Evolutionary conservation across 148 eudicot species (phyloP), one percentile per base, ranked within the genome.

Genomic region (Spergularia marina): DNA sequence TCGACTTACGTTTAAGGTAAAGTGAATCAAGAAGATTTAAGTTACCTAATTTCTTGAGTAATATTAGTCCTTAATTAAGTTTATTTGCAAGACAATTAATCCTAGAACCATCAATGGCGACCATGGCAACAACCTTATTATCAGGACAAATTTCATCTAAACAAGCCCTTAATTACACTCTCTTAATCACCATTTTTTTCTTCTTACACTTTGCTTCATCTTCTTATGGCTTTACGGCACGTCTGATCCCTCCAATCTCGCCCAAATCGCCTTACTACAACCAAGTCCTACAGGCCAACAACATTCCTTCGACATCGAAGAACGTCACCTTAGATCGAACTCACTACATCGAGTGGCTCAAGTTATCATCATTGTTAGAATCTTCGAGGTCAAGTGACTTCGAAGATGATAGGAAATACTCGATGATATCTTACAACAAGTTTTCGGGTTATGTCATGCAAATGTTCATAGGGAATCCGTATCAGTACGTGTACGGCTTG

Each of bases 231-330:
- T 65, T 65, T 14, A 65, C 10, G 1, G 68, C 68, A 8, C 47
- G 47, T 30, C 55, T 71, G 36, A 53, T 71, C 51, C 47, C 74
- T 14, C 74, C 74, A 16, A 14, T 57, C 0, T 71, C 74, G 6
- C 62, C 74, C 18, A 12, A 57, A 11, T 71, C 74, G 30, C 74
- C 62, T 1, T 71, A 53, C 52, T 71, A 54, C 23, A 16, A 18
- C 13, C 74, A 71, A 55, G 17, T 71, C 8, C 3, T 71, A 54
- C 20, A 71, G 18, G 74, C 74, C 23, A 71, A 71, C 47, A 71
- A 71, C 52, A 25, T 71, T 1, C 6, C 74, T 47, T 34, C 61
- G 7, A 54, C 62, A 3, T 21, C 72, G 18, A 55, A 39, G 11
- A 10, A 65, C 2, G 21, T 36, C 4, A 25, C 51, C 47, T 53